phyloP scores from a whole-genome alignment of 345 rosid species.

The Eucalyptus cloeziana region DNA sequence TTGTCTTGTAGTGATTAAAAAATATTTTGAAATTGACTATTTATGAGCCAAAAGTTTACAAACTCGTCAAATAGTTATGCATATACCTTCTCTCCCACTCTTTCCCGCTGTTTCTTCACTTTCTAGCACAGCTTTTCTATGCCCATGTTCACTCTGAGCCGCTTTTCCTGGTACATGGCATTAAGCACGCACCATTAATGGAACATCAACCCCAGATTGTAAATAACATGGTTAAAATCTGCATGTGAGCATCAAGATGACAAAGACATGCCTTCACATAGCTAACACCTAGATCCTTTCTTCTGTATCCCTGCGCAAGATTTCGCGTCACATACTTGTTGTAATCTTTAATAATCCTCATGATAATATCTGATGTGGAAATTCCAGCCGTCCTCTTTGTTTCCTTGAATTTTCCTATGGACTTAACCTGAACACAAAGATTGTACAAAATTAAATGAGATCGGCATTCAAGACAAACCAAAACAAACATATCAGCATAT shows the following conservation, averaged over 20 bases:
- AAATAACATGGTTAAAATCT: not conserved
- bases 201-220: not conserved
- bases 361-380: constrained; percentile 84
- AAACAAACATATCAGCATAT: not conserved
- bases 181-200: not conserved
- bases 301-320: constrained; percentile 76
- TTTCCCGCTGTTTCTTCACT: constrained; percentile 70
- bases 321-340: constrained; percentile 92
- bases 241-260: not conserved
- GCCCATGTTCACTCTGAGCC: constrained; percentile 86
- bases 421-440: constrained; percentile 44
- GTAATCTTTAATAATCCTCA: constrained; percentile 92
- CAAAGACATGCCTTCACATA: constrained; percentile 55
- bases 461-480: not conserved
- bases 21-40: not conserved
- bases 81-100: constrained; percentile 58
- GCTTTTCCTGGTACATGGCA: constrained; percentile 52
- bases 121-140: constrained; percentile 77
- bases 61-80: not conserved
- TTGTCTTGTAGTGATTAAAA: not conserved
- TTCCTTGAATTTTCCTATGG: constrained; percentile 81
- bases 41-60: not conserved
- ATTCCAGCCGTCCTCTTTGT: constrained; percentile 86
- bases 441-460: not conserved
- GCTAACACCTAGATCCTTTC: constrained; percentile 93